Evolutionary conservation across 139 green algal genomes (phyloP), one percentile per base, ranked within the genome.

Genomic region (Chlamydomonas incerta): DNA sequence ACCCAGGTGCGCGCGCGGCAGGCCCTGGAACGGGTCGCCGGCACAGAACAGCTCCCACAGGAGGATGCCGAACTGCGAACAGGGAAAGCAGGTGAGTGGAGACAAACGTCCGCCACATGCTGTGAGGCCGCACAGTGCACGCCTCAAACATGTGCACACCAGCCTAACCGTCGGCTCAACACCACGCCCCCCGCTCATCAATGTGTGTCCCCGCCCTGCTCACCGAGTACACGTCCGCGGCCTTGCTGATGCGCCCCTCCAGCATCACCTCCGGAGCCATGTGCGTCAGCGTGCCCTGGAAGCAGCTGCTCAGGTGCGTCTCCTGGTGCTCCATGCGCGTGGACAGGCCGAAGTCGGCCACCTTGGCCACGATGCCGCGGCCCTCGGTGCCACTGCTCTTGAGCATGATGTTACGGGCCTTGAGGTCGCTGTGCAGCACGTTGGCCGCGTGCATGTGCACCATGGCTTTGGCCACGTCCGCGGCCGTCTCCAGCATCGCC

Each of bases 271-370:
- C 87, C 79, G 66, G 65, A 47, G 75, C 85, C 88, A 92, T 92
- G 88, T 92, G 88, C 8, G 85, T 88, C 31, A 92, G 62, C 2
- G 88, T 92, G 47, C 88, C 88, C 85, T 92, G 88, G 81, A 85
- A 90, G 57, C 83, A 80, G 33, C 81, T 87, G 60, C 65, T 85
- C 37, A 93, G 58, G 87, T 94, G 87, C n/a, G 72, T 88, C 41
- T 87, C 62, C 74, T 47, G 33, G 33, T 71, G 72, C 58, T 89
- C 80, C 55, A 94, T 81, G 41, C 76, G 71, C 29, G 87, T 71
- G 52, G 70, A 84, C 63, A 93, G 80, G 0, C 90, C 90, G 67
- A 93, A 93, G 76, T 93, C 90, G 31, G 88, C 84, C 31, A 93
- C 83, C 85, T 89, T 86, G 52, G 80, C 82, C 15, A 76, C 15